Conservation (phyloP, 106 monocot species). For the Phalaenopsis equestris region DNA sequence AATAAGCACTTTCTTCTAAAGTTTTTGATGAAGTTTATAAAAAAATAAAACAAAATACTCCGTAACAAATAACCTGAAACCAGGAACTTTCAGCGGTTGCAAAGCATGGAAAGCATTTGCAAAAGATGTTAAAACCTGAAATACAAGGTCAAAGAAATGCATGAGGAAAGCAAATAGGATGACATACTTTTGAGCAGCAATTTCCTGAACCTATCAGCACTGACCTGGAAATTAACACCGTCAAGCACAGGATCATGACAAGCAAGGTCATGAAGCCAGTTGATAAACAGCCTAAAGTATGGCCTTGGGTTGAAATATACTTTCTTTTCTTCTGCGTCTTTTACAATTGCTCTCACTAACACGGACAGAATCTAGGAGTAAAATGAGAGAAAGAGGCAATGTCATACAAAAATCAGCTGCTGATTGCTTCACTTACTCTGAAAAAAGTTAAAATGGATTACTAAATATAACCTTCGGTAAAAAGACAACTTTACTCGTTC, state of each 20-base stretch:
- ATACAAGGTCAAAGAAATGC: slow-evolving; percentile 3
- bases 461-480: slow-evolving; percentile 44
- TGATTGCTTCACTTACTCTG: neutral
- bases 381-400: neutral
- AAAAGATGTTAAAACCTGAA: slow-evolving; percentile 78
- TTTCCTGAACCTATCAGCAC: neutral
- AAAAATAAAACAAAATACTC: neutral
- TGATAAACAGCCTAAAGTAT: slow-evolving; percentile 83
- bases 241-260: slow-evolving; percentile 58
- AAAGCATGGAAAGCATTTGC: slow-evolving; percentile 87
- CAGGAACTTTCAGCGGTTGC: slow-evolving; percentile 86
- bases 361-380: slow-evolving; percentile 52
- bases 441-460: neutral
- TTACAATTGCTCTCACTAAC: slow-evolving; percentile 45
- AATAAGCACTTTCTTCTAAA: neutral
- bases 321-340: slow-evolving; percentile 91
- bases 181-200: neutral
- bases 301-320: slow-evolving; percentile 75
- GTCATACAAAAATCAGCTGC: neutral
- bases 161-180: neutral
- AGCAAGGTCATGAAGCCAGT: slow-evolving; percentile 76
- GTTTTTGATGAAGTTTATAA: neutral
- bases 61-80: slow-evolving; percentile 51
- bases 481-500: slow-evolving; percentile 45
- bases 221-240: slow-evolving; percentile 60